Percentiles rank a stretch among this genome's conserved stretches.
phyloP scores from a whole-genome alignment of 2,329 filamentous ascomycete genomes.

The Zasmidium cellare region DNA sequence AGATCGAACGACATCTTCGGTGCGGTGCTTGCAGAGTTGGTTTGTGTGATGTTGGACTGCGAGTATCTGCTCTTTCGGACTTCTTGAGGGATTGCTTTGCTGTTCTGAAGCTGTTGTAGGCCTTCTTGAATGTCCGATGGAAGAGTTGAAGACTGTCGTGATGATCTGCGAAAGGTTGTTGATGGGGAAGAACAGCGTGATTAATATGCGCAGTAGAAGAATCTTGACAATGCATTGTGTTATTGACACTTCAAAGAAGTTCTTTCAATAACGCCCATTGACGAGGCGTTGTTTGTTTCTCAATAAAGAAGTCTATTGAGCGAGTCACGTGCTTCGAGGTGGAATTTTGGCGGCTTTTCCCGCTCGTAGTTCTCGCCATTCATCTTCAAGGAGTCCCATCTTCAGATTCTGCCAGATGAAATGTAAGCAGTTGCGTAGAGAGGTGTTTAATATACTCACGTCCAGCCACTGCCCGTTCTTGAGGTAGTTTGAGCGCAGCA shows the following conservation, averaged over 20 bases:
- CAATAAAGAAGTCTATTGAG: conserved; percentile 1
- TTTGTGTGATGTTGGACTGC: not conserved
- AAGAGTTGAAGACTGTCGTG: not conserved
- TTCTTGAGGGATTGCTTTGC: not conserved
- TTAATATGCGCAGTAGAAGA: not conserved
- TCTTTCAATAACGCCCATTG: conserved; percentile 4
- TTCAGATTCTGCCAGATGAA: not conserved
- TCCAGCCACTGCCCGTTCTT: not conserved
- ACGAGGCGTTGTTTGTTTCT: conserved; percentile 4
- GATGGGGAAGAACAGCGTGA: not conserved
- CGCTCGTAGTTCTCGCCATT: not conserved
- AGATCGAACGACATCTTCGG: conserved; percentile 10
- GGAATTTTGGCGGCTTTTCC: not conserved
- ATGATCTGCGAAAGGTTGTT: conserved; percentile 1
- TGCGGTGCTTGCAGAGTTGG: not conserved
- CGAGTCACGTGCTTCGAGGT: not conserved
- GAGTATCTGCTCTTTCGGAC: not conserved
- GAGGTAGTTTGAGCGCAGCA: not conserved
- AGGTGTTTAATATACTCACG: not conserved
- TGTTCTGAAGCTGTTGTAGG: not conserved
- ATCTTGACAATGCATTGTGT: conserved; percentile 4
- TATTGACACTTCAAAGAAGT: conserved; percentile 1
- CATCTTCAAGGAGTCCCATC: not conserved
- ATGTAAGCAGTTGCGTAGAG: not conserved
- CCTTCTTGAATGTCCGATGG: not conserved